Base-by-base conservation (phyloP, 2,329 filamentous ascomycete genomes). In the Penicillium sp. region DNA sequence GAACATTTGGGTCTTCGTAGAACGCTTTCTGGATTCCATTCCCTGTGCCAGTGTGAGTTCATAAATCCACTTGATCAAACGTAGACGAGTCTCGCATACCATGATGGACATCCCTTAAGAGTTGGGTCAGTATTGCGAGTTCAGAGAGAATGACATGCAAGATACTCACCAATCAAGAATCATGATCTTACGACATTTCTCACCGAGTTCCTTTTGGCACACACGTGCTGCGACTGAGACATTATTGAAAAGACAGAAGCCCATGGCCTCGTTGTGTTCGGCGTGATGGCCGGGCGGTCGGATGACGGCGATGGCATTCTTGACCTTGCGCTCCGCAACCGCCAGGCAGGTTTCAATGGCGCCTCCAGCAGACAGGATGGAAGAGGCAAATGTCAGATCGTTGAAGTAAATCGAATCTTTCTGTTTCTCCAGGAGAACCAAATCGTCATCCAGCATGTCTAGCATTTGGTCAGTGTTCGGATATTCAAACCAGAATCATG, bases 191-290 rank as follows among this genome's bases (percentile, higher is more conserved):
- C 90, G 85, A 66, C 92, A 96, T 8, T 76, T 76, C 3, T 92
- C 83, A 1, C 89, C 89, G 61, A 89, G 94, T 53, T 91, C 85
- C 47, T 81, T 76, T 68, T 96, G 91, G 67, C 92, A 96, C 11
- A 92, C 88, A 53, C 84, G 87, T n/a, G 91, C 87, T 1, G 92
- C 92, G 52, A 99, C 88, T 18, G 90, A 91, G 3, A 97, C 94
- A 65, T 99, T 99, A 75, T 99, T 96, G 76, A 97, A 97, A 53
- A 97, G 83, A 69, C 94, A 99, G 67, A 99, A 99, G 0, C 94
- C 94, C 81, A 96, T 94, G 0, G 92, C 83, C 31, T 85, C 79
- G 63, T 94, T 82, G 51, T 84, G 86, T 68, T 99, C 94, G 1
- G 94, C 94, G 70, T 99, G 94, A 65, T 99, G 94, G 0, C 94